Conservation (phyloP, 2,329 filamentous ascomycete species). For the Apiospora hydei region DNA sequence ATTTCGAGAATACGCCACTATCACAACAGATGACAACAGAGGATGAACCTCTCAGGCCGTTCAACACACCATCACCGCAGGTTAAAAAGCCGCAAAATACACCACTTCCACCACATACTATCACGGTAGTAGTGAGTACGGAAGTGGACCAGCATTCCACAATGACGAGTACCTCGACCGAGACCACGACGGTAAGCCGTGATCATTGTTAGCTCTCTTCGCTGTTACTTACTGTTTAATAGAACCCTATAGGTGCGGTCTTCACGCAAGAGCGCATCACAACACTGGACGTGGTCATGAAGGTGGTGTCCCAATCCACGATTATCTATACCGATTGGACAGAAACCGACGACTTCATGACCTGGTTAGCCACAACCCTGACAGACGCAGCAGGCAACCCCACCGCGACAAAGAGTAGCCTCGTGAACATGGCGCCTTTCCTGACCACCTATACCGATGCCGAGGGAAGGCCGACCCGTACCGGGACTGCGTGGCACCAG, state of each 20-base stretch:
- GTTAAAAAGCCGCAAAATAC: not conserved
- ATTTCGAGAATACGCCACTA: not conserved
- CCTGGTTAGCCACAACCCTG: not conserved
- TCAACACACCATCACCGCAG: not conserved
- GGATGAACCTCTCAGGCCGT: not conserved
- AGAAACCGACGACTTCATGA: not conserved
- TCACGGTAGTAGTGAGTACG: not conserved
- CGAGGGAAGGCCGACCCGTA: not conserved
- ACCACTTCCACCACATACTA: not conserved
- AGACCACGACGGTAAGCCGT: not conserved
- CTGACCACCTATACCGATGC: constrained; percentile 13
- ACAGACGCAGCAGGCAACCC: constrained; percentile 6
- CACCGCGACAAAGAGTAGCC: not conserved
- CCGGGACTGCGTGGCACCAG: constrained; percentile 13
- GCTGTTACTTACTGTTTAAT: not conserved
- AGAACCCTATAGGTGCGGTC: constrained; percentile 12
- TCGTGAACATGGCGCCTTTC: not conserved
- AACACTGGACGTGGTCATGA: constrained; percentile 9
- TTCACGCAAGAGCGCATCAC: constrained; percentile 9
- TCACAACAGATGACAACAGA: not conserved
- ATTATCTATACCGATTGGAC: not conserved
- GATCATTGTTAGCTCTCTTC: not conserved
- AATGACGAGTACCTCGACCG: constrained; percentile 12
- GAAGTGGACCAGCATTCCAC: constrained; percentile 2
- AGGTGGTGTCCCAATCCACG: constrained; percentile 1